Conservation (phyloP, 441 rosid genomes). For the Arabidopsis lyrata region DNA sequence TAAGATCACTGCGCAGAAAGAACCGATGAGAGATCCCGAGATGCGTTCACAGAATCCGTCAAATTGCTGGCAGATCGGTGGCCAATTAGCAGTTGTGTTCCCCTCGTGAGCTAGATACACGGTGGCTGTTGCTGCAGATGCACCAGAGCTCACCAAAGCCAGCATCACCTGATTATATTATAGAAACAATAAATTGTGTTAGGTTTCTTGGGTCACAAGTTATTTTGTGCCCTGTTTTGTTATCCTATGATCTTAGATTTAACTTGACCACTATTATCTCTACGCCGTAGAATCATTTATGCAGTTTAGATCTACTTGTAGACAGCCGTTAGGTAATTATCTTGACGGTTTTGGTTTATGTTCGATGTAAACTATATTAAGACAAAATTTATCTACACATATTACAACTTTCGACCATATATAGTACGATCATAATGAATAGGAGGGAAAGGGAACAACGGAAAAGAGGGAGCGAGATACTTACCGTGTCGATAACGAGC, state of each 20-base stretch:
- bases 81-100: constrained; percentile 66
- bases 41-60: constrained; percentile 60
- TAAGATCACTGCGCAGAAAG: constrained; percentile 55
- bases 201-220: too few species aligned
- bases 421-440: not conserved
- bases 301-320: too few species aligned
- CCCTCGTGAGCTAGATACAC: constrained; percentile 76
- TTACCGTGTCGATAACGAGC: constrained; percentile 63
- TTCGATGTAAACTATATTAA: not conserved
- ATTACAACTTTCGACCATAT: not conserved
- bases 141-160: constrained; percentile 66
- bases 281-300: too few species aligned
- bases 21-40: constrained; percentile 69
- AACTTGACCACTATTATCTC: too few species aligned
- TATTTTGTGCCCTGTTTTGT: too few species aligned
- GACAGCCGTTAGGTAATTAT: too few species aligned
- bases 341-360: too few species aligned
- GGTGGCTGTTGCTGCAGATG: constrained; percentile 71
- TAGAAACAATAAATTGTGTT: not conserved
- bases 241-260: too few species aligned
- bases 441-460: not conserved
- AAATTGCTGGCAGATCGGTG: constrained; percentile 65
- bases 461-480: not conserved
- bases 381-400: not conserved
- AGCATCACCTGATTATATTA: constrained; percentile 57